Evolutionary conservation across 345 rosid genomes (phyloP).

Genomic region (Stellera chamaejasme): DNA sequence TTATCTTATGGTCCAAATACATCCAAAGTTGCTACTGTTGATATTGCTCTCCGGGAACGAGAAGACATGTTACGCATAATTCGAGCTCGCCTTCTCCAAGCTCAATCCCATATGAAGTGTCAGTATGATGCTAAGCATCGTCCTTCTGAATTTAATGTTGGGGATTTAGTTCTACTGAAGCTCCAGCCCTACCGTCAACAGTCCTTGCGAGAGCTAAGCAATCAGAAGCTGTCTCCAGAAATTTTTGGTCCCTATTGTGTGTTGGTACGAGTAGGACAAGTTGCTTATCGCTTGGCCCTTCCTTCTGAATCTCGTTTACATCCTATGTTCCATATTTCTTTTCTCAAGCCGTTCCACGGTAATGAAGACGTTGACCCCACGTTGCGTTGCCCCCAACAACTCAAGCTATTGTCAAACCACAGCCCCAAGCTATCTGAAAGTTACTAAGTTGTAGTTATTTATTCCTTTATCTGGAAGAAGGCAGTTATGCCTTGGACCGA

Average conservation of each 20-base stretch:
- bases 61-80: neutral
- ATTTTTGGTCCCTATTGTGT: neutral
- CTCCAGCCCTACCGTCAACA: neutral
- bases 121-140: neutral
- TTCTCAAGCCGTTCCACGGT: neutral
- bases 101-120: neutral
- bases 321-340: neutral
- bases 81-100: neutral
- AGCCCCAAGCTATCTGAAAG: too few species aligned
- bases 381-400: too few species aligned
- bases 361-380: too few species aligned
- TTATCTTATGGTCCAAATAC: neutral
- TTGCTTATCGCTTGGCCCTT: neutral
- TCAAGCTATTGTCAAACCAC: too few species aligned
- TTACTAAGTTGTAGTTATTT: too few species aligned
- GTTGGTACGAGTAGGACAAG: neutral
- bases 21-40: neutral
- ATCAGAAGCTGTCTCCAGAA: neutral
- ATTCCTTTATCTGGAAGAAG: too few species aligned
- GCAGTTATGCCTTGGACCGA: too few species aligned
- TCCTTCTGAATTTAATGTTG: neutral
- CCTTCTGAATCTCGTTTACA: neutral
- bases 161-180: neutral
- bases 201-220: fast-evolving
- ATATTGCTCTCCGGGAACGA: neutral